phyloP scores from a whole-genome alignment of 169 alveolate species.

The Babesia ovata region DNA sequence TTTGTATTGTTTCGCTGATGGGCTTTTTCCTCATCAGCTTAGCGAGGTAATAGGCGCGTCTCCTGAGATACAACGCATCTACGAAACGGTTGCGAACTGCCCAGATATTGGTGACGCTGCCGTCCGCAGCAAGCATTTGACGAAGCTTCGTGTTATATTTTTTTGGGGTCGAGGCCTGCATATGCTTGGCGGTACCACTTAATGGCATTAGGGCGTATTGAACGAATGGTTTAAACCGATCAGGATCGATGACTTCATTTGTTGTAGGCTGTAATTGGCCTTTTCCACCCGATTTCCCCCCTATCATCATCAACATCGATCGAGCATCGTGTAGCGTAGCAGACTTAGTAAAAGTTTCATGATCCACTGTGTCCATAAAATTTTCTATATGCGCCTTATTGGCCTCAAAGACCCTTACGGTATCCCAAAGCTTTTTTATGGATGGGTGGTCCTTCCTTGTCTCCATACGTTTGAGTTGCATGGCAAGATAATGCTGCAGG shows the following conservation, averaged over 20 bases:
- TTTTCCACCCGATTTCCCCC: constrained; percentile 10
- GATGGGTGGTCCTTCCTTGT: constrained; percentile 53
- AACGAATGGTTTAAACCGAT: constrained; percentile 24
- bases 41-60: constrained; percentile 74
- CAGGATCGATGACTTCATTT: background rate
- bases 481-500: constrained; percentile 72
- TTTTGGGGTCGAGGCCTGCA: background rate
- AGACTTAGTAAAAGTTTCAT: constrained; percentile 37
- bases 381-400: constrained; percentile 11
- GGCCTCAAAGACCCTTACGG: constrained; percentile 30
- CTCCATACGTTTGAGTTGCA: constrained; percentile 75
- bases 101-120: constrained; percentile 7
- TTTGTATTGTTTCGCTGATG: constrained; percentile 71
- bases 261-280: background rate
- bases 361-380: constrained; percentile 43
- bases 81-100: constrained; percentile 72
- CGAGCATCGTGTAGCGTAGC: constrained; percentile 57
- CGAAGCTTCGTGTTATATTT: constrained; percentile 9
- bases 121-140: constrained; percentile 22
- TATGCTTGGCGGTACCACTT: background rate
- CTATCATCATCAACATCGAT: constrained; percentile 22
- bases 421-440: constrained; percentile 55
- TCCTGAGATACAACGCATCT: constrained; percentile 75
- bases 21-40: constrained; percentile 75
- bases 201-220: constrained; percentile 44